These are phyloP conservation scores for Gossypium herbaceum DNA, from an alignment of 345 rosid genomes.

Conservation along the genomic window DNA sequence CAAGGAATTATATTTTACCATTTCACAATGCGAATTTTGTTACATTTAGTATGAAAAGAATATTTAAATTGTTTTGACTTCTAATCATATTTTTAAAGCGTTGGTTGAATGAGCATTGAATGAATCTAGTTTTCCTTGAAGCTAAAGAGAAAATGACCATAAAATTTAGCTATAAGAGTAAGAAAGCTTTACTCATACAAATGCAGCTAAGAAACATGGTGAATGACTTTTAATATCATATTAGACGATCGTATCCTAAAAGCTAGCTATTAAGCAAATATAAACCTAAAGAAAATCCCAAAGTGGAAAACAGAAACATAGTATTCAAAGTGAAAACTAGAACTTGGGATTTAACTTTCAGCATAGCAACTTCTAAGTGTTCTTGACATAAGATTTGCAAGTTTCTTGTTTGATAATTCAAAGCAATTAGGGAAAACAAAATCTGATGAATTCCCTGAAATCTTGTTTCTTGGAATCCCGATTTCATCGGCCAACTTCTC, in stretches of 20 bases:
- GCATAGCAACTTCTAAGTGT: slow-evolving; percentile 30
- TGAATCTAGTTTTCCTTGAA: no score
- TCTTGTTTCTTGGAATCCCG: slow-evolving; percentile 39
- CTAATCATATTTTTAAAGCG: no score
- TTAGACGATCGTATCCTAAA: no score
- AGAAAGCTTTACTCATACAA: not conserved
- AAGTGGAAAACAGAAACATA: no score
- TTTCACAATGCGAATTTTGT: no score
- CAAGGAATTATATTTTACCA: no score
- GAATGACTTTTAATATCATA: no score
- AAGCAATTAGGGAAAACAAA: not conserved
- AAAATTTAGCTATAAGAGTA: no score
- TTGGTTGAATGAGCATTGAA: no score
- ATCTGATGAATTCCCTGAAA: slow-evolving; percentile 22
- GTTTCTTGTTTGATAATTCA: slow-evolving; percentile 42
- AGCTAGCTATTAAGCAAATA: not conserved
- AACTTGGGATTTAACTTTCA: slow-evolving; percentile 9
- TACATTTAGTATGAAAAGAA: no score
- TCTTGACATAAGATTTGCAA: slow-evolving; percentile 40
- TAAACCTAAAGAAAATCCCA: not conserved
- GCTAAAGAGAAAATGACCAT: no score
- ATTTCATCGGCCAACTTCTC: slow-evolving; percentile 33
- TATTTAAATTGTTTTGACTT: no score
- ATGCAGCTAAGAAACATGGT: not conserved
- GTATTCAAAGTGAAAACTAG: not conserved